phyloP scores from a whole-genome alignment of 2,329 filamentous ascomycete species.

The Septoria linicola region DNA sequence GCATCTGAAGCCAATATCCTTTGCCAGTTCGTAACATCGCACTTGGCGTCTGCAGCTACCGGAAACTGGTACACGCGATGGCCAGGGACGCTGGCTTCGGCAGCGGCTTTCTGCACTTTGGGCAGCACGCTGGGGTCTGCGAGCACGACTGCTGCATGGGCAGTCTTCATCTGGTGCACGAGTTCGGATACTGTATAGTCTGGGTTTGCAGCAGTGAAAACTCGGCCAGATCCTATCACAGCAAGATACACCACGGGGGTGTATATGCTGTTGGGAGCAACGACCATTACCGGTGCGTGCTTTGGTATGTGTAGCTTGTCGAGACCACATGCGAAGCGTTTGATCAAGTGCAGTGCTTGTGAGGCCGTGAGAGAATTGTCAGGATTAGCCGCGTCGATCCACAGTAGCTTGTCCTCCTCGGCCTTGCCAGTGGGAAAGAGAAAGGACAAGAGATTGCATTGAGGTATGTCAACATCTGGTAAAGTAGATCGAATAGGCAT shows the following conservation, averaged over 20 bases:
- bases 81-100: slow-evolving; percentile 51
- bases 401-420: slow-evolving; percentile 11
- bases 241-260: slow-evolving; percentile 63
- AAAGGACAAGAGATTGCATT: slow-evolving; percentile 16
- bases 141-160: slow-evolving; percentile 66
- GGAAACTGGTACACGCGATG: slow-evolving; percentile 57
- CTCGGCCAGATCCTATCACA: slow-evolving; percentile 59
- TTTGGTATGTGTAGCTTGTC: slow-evolving; percentile 30
- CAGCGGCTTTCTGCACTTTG: slow-evolving; percentile 58
- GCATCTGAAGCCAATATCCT: slow-evolving; percentile 4
- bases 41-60: slow-evolving; percentile 32
- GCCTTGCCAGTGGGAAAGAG: slow-evolving; percentile 10
- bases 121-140: slow-evolving; percentile 57
- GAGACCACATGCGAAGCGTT: slow-evolving; percentile 67
- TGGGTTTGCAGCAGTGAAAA: slow-evolving; percentile 76
- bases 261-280: slow-evolving; percentile 38
- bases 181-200: slow-evolving; percentile 69
- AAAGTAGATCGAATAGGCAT: slow-evolving; percentile 14
- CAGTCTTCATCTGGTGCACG: slow-evolving; percentile 72
- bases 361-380: slow-evolving; percentile 2
- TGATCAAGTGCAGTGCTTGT: slow-evolving; percentile 44
- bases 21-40: slow-evolving; percentile 6
- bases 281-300: slow-evolving; percentile 71
- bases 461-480: slow-evolving; percentile 4
- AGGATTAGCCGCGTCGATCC: slow-evolving; percentile 14